Percentiles rank a stretch among this genome's conserved stretches.
These are phyloP conservation scores for Ogataea dorogensis DNA, from an alignment of 805 yeast species.

Conservation along the genomic window DNA sequence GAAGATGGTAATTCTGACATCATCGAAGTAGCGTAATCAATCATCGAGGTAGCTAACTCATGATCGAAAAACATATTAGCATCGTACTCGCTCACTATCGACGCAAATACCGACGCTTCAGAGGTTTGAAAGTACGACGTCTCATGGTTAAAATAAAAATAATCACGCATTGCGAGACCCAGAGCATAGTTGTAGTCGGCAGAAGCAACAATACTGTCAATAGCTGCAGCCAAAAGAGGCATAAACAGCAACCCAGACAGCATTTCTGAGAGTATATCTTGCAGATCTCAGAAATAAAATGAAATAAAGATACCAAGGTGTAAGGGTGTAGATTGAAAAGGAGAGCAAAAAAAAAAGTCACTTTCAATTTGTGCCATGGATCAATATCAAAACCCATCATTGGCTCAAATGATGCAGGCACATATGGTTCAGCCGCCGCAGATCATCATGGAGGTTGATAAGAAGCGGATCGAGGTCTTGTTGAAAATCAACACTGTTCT, in stretches of 20 bases:
- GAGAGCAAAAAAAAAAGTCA: background rate
- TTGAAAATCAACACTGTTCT: conserved; percentile 36
- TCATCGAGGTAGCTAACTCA: conserved; percentile 4
- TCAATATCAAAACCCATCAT: conserved; percentile 6
- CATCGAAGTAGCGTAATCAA: conserved; percentile 7
- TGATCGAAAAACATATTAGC: conserved; percentile 10
- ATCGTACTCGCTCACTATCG: conserved; percentile 6
- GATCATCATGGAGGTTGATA: conserved; percentile 31
- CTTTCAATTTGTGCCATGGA: conserved; percentile 4
- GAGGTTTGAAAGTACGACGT: conserved; percentile 8
- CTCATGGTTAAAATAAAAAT: conserved; percentile 6
- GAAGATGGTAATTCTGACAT: conserved; percentile 7
- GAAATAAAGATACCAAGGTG: background rate
- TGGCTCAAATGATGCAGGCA: conserved; percentile 23
- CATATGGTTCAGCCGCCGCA: conserved; percentile 31
- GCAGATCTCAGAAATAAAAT: background rate
- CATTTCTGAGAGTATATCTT: background rate
- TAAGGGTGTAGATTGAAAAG: conserved; percentile 1
- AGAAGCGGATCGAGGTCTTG: conserved; percentile 35
- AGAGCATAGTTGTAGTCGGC: conserved; percentile 11
- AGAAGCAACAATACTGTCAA: conserved; percentile 1
- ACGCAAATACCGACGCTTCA: conserved; percentile 8
- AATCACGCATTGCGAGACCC: conserved; percentile 10
- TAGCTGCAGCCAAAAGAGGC: conserved; percentile 1
- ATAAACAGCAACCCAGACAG: conserved; percentile 1